Percentiles rank a stretch among this genome's conserved stretches.
These are phyloP conservation scores for Haplosporangium gracile DNA, from an alignment of 192 early-diverging fungal species.

Conservation along the genomic window DNA sequence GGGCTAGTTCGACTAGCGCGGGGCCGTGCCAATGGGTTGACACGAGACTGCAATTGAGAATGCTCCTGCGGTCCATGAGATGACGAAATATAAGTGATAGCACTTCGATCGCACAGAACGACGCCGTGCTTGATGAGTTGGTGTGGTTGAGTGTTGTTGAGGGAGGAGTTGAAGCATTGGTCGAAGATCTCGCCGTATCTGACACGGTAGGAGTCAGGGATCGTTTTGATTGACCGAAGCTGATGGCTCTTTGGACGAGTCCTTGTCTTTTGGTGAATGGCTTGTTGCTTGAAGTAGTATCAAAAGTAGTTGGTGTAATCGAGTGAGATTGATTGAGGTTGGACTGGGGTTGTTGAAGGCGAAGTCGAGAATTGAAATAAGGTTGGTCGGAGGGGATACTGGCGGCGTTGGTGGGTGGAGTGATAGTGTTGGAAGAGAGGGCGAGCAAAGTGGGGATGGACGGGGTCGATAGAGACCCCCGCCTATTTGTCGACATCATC, in stretches of 20 bases:
- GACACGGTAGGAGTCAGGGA: neutral
- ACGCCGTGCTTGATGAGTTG: slow-evolving; percentile 13
- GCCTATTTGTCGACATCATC: neutral
- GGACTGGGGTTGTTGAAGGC: neutral
- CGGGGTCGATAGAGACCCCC: neutral
- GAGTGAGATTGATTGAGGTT: neutral
- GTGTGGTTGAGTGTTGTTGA: neutral
- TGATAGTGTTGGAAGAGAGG: neutral
- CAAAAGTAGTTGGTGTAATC: neutral
- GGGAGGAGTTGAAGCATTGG: neutral
- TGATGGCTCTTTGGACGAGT: neutral
- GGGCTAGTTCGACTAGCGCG: slow-evolving; percentile 24
- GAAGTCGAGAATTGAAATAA: neutral
- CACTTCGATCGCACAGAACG: slow-evolving; percentile 24
- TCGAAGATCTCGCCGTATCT: neutral
- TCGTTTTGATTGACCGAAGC: neutral
- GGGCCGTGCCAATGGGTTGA: slow-evolving; percentile 44
- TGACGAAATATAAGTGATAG: slow-evolving; percentile 41
- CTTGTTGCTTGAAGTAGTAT: neutral
- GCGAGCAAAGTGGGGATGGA: neutral
- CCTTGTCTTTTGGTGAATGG: neutral
- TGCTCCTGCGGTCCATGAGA: slow-evolving; percentile 37
- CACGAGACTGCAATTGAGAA: slow-evolving; percentile 50
- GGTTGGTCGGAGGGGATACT: neutral
- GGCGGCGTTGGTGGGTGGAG: neutral